Percentiles rank a stretch among this genome's conserved stretches.
These are phyloP conservation scores for Bullera alba DNA, from an alignment of 768 basidiomycete genomes.

Conservation along the genomic window DNA sequence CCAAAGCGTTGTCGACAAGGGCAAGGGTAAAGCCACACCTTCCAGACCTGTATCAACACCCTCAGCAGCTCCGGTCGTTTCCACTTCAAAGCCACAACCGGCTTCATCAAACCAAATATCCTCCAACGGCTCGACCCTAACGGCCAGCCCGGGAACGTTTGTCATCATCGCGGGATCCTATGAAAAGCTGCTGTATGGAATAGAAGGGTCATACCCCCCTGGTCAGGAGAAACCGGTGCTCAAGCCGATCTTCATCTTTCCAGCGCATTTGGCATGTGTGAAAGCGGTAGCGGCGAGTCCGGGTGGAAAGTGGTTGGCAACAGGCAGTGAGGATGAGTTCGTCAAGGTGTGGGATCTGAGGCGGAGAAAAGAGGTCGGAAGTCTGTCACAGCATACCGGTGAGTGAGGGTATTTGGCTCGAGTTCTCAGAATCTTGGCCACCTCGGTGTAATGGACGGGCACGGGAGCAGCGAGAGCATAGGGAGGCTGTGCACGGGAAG, in stretches of 20 bases:
- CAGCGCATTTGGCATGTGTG: constrained; percentile 88
- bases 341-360: constrained; percentile 94
- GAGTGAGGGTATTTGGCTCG: constrained; percentile 14
- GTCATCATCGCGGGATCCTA: constrained; percentile 88
- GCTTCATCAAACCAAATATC: neutral
- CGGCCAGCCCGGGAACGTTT: constrained; percentile 53
- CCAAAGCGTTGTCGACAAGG: neutral
- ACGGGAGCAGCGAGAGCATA: no score
- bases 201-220: constrained; percentile 56
- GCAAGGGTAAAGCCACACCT: neutral
- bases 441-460: no score
- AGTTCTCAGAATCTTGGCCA: no score
- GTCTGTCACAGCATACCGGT: constrained; percentile 93
- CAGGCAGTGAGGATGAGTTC: constrained; percentile 91
- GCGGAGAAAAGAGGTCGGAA: constrained; percentile 86
- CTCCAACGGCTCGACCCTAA: neutral
- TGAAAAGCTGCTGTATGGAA: constrained; percentile 89
- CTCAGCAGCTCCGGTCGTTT: neutral
- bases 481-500: no score
- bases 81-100: neutral
- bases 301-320: constrained; percentile 93
- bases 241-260: constrained; percentile 83
- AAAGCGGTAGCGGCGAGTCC: constrained; percentile 85
- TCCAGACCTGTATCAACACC: neutral
- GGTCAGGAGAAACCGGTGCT: constrained; percentile 44